phyloP scores from a whole-genome alignment of 345 rosid species.

The Dimocarpus longan region DNA sequence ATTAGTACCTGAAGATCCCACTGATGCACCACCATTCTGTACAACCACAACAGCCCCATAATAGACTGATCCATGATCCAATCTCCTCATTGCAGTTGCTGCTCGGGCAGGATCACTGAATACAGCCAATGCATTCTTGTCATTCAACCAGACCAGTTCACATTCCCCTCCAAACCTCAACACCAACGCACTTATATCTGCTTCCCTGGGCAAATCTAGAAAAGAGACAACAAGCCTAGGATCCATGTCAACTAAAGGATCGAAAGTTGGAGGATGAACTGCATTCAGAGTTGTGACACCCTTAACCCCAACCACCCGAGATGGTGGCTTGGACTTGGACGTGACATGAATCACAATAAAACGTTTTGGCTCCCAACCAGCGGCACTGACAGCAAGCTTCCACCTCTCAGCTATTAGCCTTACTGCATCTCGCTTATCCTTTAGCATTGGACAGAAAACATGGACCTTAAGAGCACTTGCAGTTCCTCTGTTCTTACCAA shows the following conservation, averaged over 20 bases:
- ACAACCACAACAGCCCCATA: conserved; percentile 62
- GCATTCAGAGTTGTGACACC: conserved; percentile 45
- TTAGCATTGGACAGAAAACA: conserved; percentile 88
- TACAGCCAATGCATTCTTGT: conserved; percentile 90
- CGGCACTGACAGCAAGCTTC: conserved; percentile 75
- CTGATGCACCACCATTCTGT: conserved; percentile 44
- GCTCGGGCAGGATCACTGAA: conserved; percentile 92
- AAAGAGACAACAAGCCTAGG: conserved; percentile 90
- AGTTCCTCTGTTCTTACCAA: conserved; percentile 70
- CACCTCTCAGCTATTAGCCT: conserved; percentile 93
- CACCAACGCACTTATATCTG: conserved; percentile 78
- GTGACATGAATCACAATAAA: conserved; percentile 77
- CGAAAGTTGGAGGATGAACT: conserved; percentile 62
- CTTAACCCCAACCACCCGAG: conserved; percentile 75
- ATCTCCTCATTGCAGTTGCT: conserved; percentile 97
- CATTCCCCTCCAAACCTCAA: conserved; percentile 97
- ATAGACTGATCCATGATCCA: conserved; percentile 87
- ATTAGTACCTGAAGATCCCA: conserved; percentile 41
- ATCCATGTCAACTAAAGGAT: conserved; percentile 90
- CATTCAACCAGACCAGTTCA: conserved; percentile 90
- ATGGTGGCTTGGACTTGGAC: conserved; percentile 75
- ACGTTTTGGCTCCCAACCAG: conserved; percentile 97
- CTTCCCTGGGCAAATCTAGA: conserved; percentile 85
- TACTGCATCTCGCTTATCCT: conserved; percentile 90
- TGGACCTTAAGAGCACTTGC: conserved; percentile 68